A percentile compares a stretch with the other conserved stretches of the same genome.
Evolutionary conservation across 2,329 filamentous ascomycete genomes (phyloP).

Genomic region (Epichloe baconii): DNA sequence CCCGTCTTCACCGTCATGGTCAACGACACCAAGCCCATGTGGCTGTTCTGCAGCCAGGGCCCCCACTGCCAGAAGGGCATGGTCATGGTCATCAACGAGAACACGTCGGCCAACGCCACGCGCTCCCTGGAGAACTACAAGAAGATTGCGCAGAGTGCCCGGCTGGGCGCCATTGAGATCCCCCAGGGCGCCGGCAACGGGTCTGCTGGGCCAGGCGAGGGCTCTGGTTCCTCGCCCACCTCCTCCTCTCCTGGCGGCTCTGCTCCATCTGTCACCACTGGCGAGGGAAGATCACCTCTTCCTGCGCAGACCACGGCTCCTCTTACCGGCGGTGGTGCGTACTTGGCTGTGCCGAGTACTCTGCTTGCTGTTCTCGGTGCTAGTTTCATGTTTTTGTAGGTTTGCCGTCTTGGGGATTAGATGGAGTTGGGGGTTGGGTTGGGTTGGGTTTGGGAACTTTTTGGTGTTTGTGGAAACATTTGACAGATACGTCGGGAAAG

Average conservation of each 20-base stretch:
- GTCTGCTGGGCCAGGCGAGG: not conserved
- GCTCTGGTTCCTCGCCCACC: not conserved
- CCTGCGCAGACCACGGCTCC: conserved; percentile 7
- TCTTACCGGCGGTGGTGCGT: conserved; percentile 12
- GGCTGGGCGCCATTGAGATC: conserved; percentile 14
- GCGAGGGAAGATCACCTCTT: not conserved
- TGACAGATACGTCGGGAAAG: no score
- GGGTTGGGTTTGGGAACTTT: no score
- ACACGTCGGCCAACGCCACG: conserved; percentile 38
- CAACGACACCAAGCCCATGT: conserved; percentile 57
- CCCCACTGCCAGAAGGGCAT: conserved; percentile 65
- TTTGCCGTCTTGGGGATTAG: not conserved
- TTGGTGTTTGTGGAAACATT: no score
- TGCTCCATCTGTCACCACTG: not conserved
- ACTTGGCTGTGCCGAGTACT: conserved; percentile 26
- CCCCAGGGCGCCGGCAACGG: conserved; percentile 6
- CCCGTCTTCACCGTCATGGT: conserved; percentile 61
- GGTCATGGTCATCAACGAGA: conserved; percentile 64
- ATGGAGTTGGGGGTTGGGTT: no score
- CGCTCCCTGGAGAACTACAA: conserved; percentile 39
- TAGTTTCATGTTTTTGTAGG: conserved; percentile 28
- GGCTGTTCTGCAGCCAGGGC: conserved; percentile 65
- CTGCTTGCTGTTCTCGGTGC: conserved; percentile 30
- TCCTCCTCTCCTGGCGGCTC: not conserved
- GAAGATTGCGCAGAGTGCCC: conserved; percentile 19